phyloP scores from a whole-genome alignment of 2,329 filamentous ascomycete species.

The Sporothrix inflata region DNA sequence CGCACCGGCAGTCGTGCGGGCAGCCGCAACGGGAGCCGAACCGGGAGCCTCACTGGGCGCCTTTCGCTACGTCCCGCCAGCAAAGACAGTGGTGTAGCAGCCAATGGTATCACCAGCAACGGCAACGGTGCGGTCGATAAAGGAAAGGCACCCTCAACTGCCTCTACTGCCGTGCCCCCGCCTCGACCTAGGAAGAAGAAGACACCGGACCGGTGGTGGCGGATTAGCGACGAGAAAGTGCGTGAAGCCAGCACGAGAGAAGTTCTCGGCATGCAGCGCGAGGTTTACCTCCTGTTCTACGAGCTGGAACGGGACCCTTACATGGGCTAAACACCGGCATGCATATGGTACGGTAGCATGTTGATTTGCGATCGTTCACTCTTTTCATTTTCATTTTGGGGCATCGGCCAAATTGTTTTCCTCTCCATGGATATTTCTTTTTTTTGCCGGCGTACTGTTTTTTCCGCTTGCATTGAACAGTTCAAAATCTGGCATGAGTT shows the following conservation, averaged over 20 bases:
- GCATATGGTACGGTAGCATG: neutral
- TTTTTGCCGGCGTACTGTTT: neutral
- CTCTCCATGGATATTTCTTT: neutral
- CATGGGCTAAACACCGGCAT: neutral
- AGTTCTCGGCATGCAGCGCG: slow-evolving; percentile 88
- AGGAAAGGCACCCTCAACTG: neutral
- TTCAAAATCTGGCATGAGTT: slow-evolving; percentile 15
- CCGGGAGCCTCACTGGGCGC: slow-evolving; percentile 11
- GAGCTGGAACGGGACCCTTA: slow-evolving; percentile 64
- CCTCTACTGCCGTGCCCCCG: neutral
- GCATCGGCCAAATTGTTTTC: neutral
- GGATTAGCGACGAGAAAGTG: slow-evolving; percentile 95
- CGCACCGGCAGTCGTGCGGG: slow-evolving; percentile 39
- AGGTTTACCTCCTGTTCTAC: slow-evolving; percentile 96
- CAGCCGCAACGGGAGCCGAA: slow-evolving; percentile 33
- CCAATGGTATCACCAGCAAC: neutral
- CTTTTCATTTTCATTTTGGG: neutral
- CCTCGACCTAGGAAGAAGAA: slow-evolving; percentile 47
- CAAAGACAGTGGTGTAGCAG: slow-evolving; percentile 19
- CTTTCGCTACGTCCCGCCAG: slow-evolving; percentile 17
- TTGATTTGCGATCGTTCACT: neutral
- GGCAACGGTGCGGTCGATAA: neutral
- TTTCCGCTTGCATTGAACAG: slow-evolving; percentile 20
- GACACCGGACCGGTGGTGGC: slow-evolving; percentile 84
- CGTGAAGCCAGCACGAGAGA: slow-evolving; percentile 92